Conservation (phyloP, 768 basidiomycete genomes). For the Mrakia hoshinonis region DNA sequence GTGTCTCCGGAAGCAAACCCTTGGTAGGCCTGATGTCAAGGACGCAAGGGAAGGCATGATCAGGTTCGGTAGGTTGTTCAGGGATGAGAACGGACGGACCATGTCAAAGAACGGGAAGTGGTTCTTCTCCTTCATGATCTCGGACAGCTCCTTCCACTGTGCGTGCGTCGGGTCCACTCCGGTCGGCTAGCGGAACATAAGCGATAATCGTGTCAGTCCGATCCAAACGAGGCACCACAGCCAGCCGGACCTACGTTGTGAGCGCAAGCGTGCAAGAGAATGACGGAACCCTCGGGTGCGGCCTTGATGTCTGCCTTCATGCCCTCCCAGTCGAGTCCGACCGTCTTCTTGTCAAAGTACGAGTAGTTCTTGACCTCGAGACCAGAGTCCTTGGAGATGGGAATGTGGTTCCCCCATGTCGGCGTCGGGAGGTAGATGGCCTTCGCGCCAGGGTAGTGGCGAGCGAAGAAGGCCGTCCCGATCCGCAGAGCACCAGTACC, state of each 20-base stretch:
- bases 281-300: constrained; percentile 66
- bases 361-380: constrained; percentile 31
- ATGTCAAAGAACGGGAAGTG: constrained; percentile 99
- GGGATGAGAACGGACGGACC: constrained; percentile 38
- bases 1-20: constrained; percentile 95
- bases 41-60: background rate
- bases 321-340: constrained; percentile 85
- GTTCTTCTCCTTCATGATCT: constrained; percentile 75
- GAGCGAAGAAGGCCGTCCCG: constrained; percentile 81
- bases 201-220: constrained; percentile 57
- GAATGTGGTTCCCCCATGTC: constrained; percentile 30
- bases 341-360: constrained; percentile 57
- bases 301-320: constrained; percentile 76
- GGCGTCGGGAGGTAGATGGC: constrained; percentile 37
- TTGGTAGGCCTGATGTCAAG: constrained; percentile 61
- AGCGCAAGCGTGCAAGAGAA: constrained; percentile 91
- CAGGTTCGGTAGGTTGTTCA: background rate
- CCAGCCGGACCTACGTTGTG: constrained; percentile 60
- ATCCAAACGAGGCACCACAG: too few species aligned
- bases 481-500: constrained; percentile 96
- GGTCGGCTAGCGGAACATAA: constrained; percentile 72
- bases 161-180: constrained; percentile 88
- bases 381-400: constrained; percentile 20
- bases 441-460: constrained; percentile 57
- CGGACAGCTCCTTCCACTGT: constrained; percentile 86